Conservation (phyloP, 1,284 basidiomycete genomes). For the Coniferiporia sulphurascens region DNA sequence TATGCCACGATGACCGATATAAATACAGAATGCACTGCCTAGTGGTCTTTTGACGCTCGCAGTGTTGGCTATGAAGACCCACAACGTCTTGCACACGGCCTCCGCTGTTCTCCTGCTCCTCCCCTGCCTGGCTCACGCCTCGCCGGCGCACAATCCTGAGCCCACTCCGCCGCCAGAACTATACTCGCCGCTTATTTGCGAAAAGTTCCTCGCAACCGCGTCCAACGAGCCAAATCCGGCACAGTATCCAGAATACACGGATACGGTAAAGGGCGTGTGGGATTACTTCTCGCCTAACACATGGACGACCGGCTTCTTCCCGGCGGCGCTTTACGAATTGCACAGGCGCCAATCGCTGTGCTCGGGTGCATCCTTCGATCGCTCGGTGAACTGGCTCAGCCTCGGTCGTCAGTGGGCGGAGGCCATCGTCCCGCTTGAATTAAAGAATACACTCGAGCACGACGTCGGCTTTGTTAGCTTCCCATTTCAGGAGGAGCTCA, state of each 20-base stretch:
- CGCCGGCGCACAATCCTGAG: too few species aligned
- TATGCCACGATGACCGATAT: too few species aligned
- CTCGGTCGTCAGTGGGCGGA: slow-evolving; percentile 46
- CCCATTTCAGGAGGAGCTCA: slow-evolving; percentile 53
- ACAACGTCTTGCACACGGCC: neutral
- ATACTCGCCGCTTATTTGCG: slow-evolving; percentile 49
- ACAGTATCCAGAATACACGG: slow-evolving; percentile 57
- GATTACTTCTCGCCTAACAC: slow-evolving; percentile 45
- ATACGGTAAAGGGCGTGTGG: slow-evolving; percentile 43
- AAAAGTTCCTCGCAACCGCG: slow-evolving; percentile 52
- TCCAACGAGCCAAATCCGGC: slow-evolving; percentile 35
- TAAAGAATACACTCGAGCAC: slow-evolving; percentile 46
- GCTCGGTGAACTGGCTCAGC: slow-evolving; percentile 43
- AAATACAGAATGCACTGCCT: too few species aligned
- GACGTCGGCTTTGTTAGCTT: slow-evolving; percentile 69
- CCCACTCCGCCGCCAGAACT: slow-evolving; percentile 32
- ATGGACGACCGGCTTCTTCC: slow-evolving; percentile 71
- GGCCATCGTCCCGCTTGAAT: slow-evolving; percentile 44
- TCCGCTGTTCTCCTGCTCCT: neutral
- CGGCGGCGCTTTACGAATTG: slow-evolving; percentile 53
- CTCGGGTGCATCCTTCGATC: slow-evolving; percentile 27
- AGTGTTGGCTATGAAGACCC: too few species aligned
- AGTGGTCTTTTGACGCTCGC: too few species aligned
- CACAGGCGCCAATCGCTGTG: slow-evolving; percentile 48
- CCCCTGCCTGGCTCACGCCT: too few species aligned